Evolutionary conservation across 2,329 filamentous ascomycete genomes (phyloP), one percentile per base, ranked within the genome.

Genomic region (Huntiella savannae): DNA sequence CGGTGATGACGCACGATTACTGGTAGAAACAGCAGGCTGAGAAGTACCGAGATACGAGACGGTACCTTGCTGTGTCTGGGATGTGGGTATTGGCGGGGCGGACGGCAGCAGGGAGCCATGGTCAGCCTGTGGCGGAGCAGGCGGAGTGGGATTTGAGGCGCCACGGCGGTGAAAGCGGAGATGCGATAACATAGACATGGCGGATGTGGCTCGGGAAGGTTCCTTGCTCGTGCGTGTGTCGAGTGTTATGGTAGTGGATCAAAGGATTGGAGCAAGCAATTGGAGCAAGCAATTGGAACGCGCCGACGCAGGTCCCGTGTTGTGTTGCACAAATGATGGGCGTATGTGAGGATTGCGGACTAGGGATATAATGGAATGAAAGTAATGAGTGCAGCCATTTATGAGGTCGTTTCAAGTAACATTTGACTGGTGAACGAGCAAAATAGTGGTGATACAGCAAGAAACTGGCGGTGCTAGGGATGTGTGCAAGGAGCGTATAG

Each of bases 161-260:
- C 63, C 70, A 55, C 83, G 68, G 54, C 71, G 68, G 54, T 75
- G 71, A 59, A 75, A 74, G 55, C 71, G 70, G 41, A 75, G 63
- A 58, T 70, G 66, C 52, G 68, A 70, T 45, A 71, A 62, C 68
- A 71, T 71, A 6, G 45, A 43, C 45, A 47, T 47, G 33, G 40
- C 16, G 10, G 13, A 33, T 5, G 4, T 17, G n/a, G 32, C 7
- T 15, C 43, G 34, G 35, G 12, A 13, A 17, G 22, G 4, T 13
- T 15, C 3, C 4, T 42, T 15, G 40, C 13, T 12, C 19, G 5
- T 28, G 22, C 22, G 22, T 28, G 22, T 28, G 8, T 28, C 22
- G 22, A 22, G 38, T 40, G 16, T n/a, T 17, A 6, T 37, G 35
- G n/a, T 37, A 10, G 12, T 40, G 22, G 22, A 28, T 28, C 22